Evolutionary conservation across 2,329 filamentous ascomycete species (phyloP), one percentile per base, ranked within the genome.

Genomic region (Lachnellula subtilissima): DNA sequence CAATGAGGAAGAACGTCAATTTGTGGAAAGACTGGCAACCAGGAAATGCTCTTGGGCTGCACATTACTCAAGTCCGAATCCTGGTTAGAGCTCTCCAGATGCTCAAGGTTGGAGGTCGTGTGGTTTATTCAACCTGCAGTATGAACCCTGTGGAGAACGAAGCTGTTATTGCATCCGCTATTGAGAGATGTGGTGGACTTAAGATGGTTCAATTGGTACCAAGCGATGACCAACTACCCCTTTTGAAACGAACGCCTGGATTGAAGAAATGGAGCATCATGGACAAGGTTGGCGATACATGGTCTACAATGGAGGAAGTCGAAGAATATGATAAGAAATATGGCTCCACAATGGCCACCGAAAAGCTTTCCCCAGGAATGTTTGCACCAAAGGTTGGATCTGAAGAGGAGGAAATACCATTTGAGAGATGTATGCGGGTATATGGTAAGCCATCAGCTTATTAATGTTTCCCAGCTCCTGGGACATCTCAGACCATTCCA

Each of bases 81-180:
- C 78, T 99, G 49, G 89, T 96, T 55, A 87, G 94, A 59, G 90
- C 94, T 35, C 79, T 99, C 51, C 93, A 97, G 75, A 91, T 99
- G 85, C 83, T 99, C 63, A 97, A 97, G 78, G 88, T 91, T 54
- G 93, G 94, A 42, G 94, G 94, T 51, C 85, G 92, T 61, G 89
- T 97, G 28, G 93, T 99, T 52, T 99, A 97, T 76, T 97, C 93
- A 3, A 99, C 94, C 19, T 99, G 94, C 80, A 97, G 91, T 73
- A 91, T 99, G 89, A 99, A 99, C 74, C 94, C 94, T 0, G 85
- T 97, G 28, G 94, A 99, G 77, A 96, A 99, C 68, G 94, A 99
- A 74, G 87, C 94, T 6, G 91, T 97, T 15, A 78, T 99, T 58
- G 85, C 89, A 1, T 87, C 88, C 25, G 94, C 94, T 11, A 92